Evolutionary conservation across 768 basidiomycete genomes (phyloP).

Genomic region (Lyophyllum shimeji): DNA sequence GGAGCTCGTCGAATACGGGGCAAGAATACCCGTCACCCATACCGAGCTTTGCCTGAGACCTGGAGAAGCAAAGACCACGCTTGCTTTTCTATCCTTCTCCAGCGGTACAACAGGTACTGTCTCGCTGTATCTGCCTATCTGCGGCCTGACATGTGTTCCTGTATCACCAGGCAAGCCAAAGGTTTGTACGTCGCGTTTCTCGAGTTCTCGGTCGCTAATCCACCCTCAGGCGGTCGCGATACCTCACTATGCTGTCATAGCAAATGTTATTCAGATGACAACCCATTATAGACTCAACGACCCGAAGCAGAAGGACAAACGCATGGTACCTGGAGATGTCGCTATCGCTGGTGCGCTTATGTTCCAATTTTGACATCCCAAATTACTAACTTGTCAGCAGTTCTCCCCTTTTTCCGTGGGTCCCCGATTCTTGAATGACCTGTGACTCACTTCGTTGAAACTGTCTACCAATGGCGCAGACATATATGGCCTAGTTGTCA

Average conservation of each 20-base stretch:
- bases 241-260: slow-evolving; percentile 63
- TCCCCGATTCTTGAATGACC: slow-evolving; percentile 5
- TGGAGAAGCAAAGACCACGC: slow-evolving; percentile 59
- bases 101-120: slow-evolving; percentile 71
- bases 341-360: slow-evolving; percentile 50
- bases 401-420: slow-evolving; percentile 62
- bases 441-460: background rate
- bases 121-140: background rate
- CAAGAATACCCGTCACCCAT: slow-evolving; percentile 35
- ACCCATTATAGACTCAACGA: slow-evolving; percentile 47
- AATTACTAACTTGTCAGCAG: slow-evolving; percentile 25
- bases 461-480: slow-evolving; percentile 31
- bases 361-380: background rate
- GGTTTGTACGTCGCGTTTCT: slow-evolving; percentile 19
- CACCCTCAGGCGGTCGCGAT: slow-evolving; percentile 59
- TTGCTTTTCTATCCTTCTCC: slow-evolving; percentile 73
- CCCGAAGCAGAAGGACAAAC: slow-evolving; percentile 36
- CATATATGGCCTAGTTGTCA: slow-evolving; percentile 60
- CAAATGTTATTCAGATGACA: slow-evolving; percentile 62
- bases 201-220: background rate
- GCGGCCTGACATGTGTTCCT: background rate
- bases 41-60: slow-evolving; percentile 43
- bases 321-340: slow-evolving; percentile 54
- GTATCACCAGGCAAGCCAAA: slow-evolving; percentile 34
- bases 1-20: slow-evolving; percentile 45